A percentile compares a stretch with the other conserved stretches of the same genome.
phyloP scores from a whole-genome alignment of 495 filamentous ascomycete genomes.

The Polyplosphaeria fusca region DNA sequence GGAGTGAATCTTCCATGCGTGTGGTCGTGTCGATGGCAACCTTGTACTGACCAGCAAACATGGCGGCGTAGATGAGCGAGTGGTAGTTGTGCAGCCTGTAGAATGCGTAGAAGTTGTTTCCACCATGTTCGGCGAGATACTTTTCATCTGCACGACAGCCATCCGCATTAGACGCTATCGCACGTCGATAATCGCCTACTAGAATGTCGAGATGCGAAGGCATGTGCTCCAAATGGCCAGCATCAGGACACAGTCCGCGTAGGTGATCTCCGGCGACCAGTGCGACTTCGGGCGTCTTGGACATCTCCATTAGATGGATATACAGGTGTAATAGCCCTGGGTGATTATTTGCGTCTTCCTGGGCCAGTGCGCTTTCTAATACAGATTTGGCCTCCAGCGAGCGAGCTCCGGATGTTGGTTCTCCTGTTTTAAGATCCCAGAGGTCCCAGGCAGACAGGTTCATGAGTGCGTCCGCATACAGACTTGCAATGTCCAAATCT shows the following conservation, averaged over 20 bases:
- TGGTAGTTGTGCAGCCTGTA: constrained; percentile 67
- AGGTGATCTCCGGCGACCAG: constrained; percentile 57
- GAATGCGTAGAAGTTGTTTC: constrained; percentile 64
- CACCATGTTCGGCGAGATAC: constrained; percentile 51
- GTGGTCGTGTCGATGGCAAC: constrained; percentile 55
- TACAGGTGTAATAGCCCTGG: constrained; percentile 67
- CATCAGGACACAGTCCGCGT: constrained; percentile 60
- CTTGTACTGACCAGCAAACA: constrained; percentile 60
- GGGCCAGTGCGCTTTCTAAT: constrained; percentile 51
- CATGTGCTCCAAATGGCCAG: constrained; percentile 73
- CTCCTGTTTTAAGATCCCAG: constrained; percentile 60
- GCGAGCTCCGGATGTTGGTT: constrained; percentile 52
- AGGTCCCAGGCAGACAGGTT: constrained; percentile 66
- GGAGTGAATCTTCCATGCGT: constrained; percentile 52
- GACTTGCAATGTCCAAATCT: constrained; percentile 58
- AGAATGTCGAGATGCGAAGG: constrained; percentile 66
- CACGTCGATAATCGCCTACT: constrained; percentile 62
- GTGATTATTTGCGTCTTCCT: constrained; percentile 42
- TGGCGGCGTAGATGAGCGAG: constrained; percentile 67
- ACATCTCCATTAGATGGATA: constrained; percentile 76
- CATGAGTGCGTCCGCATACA: constrained; percentile 67
- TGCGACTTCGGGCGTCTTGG: constrained; percentile 55
- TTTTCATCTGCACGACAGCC: constrained; percentile 62
- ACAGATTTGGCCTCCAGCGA: constrained; percentile 56
- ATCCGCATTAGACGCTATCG: constrained; percentile 58